Evolutionary conservation across 1,284 basidiomycete genomes (phyloP).

Genomic region (Ceratobasidium sp.): DNA sequence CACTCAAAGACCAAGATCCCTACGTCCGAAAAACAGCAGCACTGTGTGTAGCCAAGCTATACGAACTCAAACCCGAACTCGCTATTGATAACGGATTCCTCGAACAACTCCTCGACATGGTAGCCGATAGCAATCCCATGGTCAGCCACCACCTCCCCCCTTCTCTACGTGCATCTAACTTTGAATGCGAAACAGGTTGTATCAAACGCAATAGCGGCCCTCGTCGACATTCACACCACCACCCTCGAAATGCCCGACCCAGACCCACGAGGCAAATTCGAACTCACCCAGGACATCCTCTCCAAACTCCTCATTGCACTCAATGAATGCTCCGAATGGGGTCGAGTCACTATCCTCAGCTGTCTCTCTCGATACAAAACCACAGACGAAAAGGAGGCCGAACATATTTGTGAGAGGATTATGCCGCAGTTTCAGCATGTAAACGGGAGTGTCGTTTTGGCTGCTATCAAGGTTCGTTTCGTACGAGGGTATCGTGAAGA

Average conservation of each 20-base stretch:
- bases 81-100: conserved; percentile 96
- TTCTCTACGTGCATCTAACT: neutral
- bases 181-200: conserved; percentile 71
- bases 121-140: conserved; percentile 97
- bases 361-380: conserved; percentile 86
- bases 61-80: conserved; percentile 94
- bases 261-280: conserved; percentile 72
- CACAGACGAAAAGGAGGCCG: conserved; percentile 90
- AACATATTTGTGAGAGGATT: conserved; percentile 98
- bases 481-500: neutral
- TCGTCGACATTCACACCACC: conserved; percentile 89
- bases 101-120: conserved; percentile 87
- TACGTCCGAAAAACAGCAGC: conserved; percentile 98
- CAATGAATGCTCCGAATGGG: conserved; percentile 99
- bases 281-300: conserved; percentile 81
- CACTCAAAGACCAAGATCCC: conserved; percentile 92
- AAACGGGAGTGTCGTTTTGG: conserved; percentile 93
- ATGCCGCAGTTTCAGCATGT: conserved; percentile 98
- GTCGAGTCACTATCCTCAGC: conserved; percentile 89
- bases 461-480: conserved; percentile 83
- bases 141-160: conserved; percentile 56
- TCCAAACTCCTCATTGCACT: conserved; percentile 93
- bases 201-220: conserved; percentile 90
- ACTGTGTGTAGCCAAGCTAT: conserved; percentile 94
- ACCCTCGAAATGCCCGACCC: conserved; percentile 50